Percentiles rank a stretch among this genome's conserved stretches.
These are phyloP conservation scores for Citrus hindsii DNA, from an alignment of 345 rosid genomes.

Conservation along the genomic window DNA sequence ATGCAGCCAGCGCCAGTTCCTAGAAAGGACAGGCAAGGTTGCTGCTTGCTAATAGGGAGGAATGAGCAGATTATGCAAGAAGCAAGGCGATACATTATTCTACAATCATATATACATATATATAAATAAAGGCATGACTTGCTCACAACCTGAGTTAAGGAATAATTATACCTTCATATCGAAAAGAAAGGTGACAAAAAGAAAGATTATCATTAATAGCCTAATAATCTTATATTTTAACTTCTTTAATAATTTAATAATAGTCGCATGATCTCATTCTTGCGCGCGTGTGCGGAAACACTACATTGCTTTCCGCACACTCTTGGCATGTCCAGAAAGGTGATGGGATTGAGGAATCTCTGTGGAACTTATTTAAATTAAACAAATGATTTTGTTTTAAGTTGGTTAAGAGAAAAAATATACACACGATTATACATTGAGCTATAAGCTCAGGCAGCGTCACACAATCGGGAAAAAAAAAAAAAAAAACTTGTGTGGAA, in stretches of 20 bases:
- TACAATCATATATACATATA: neutral
- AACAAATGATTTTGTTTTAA: too few species aligned
- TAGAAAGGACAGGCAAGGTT: neutral
- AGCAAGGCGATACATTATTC: slow-evolving; percentile 11
- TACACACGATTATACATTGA: too few species aligned
- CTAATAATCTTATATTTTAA: too few species aligned
- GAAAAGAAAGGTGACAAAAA: too few species aligned
- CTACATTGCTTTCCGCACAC: slow-evolving; percentile 31
- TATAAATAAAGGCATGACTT: neutral
- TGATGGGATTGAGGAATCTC: slow-evolving; percentile 1
- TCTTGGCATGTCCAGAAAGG: slow-evolving; percentile 23
- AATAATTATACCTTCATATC: too few species aligned
- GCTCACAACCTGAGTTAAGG: neutral
- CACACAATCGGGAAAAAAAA: too few species aligned
- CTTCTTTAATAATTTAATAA: neutral
- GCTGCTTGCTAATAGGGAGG: neutral
- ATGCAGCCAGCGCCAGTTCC: neutral
- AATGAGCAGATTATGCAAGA: neutral
- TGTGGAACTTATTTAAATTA: neutral
- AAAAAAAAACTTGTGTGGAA: too few species aligned
- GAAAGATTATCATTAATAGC: too few species aligned
- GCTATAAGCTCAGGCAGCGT: too few species aligned
- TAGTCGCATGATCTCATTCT: neutral
- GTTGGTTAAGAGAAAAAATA: too few species aligned
- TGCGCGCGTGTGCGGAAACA: slow-evolving; percentile 6